A percentile compares a stretch with the other conserved stretches of the same genome.
phyloP scores from a whole-genome alignment of 352 stramenopile species.

The Discostella stelligera region DNA sequence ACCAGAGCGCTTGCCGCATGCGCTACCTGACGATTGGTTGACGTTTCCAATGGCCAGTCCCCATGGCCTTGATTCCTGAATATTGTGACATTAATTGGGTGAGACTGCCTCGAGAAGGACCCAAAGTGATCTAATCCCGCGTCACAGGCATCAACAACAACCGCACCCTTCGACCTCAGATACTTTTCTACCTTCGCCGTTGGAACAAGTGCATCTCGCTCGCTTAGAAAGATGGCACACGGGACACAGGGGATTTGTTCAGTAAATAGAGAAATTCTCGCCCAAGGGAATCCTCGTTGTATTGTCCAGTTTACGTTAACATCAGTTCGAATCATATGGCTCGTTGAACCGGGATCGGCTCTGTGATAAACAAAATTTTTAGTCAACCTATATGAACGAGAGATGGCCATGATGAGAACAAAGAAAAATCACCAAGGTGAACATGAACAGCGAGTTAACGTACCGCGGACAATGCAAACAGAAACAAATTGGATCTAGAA shows the following conservation, averaged over 20 bases:
- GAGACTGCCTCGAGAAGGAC: conserved; percentile 51
- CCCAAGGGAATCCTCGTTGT: conserved; percentile 78
- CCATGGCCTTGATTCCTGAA: conserved; percentile 66
- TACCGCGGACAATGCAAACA: conserved; percentile 65
- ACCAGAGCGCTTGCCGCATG: conserved; percentile 34
- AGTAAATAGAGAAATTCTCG: conserved; percentile 71
- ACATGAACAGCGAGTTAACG: background rate
- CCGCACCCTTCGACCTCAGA: conserved; percentile 57
- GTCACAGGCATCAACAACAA: conserved; percentile 48
- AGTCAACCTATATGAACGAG: conserved; percentile 48
- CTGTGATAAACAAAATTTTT: conserved; percentile 80
- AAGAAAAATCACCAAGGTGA: background rate
- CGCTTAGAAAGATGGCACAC: conserved; percentile 71
- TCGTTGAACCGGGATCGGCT: conserved; percentile 69
- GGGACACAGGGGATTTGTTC: conserved; percentile 73
- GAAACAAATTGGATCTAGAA: conserved; percentile 82
- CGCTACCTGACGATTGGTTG: conserved; percentile 29
- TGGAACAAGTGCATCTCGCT: conserved; percentile 75
- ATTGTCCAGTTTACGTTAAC: conserved; percentile 82
- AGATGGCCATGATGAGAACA: background rate
- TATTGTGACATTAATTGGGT: conserved; percentile 66
- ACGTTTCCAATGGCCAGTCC: conserved; percentile 55
- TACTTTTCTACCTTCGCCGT: conserved; percentile 64
- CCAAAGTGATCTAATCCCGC: conserved; percentile 41
- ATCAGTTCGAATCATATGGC: conserved; percentile 77